Percentiles rank a stretch among this genome's conserved stretches.
These are phyloP conservation scores for Gastrodia elata DNA, from an alignment of 106 monocot genomes.

Conservation along the genomic window DNA sequence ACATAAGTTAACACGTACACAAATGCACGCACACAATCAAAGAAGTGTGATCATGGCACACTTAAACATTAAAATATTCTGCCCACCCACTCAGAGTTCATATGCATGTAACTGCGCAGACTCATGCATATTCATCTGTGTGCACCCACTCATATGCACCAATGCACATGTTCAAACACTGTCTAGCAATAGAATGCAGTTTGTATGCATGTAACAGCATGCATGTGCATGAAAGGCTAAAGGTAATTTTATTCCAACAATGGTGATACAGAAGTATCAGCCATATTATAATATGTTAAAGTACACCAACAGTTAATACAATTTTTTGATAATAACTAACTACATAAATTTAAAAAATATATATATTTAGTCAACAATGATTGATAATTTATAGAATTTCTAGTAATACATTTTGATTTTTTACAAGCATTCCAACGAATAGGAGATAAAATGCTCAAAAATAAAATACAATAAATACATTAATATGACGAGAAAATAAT, in stretches of 20 bases:
- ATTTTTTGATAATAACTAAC: neutral
- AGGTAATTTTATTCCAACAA: neutral
- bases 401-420: neutral
- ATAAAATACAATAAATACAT: neutral
- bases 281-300: neutral
- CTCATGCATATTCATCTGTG: neutral
- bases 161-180: neutral
- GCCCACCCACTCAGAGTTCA: neutral
- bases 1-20: neutral
- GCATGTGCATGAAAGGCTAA: neutral
- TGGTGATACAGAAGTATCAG: neutral
- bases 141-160: neutral
- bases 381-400: neutral
- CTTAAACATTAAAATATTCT: too few relatives aligned
- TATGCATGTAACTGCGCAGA: neutral
- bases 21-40: neutral
- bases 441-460: neutral
- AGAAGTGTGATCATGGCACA: neutral
- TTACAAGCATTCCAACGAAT: neutral
- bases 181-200: too few relatives aligned
- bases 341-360: neutral
- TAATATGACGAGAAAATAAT: neutral
- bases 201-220: neutral
- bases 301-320: neutral
- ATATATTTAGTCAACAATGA: neutral